Conservation (phyloP, 345 rosid species). For the Rhodamnia argentea region DNA sequence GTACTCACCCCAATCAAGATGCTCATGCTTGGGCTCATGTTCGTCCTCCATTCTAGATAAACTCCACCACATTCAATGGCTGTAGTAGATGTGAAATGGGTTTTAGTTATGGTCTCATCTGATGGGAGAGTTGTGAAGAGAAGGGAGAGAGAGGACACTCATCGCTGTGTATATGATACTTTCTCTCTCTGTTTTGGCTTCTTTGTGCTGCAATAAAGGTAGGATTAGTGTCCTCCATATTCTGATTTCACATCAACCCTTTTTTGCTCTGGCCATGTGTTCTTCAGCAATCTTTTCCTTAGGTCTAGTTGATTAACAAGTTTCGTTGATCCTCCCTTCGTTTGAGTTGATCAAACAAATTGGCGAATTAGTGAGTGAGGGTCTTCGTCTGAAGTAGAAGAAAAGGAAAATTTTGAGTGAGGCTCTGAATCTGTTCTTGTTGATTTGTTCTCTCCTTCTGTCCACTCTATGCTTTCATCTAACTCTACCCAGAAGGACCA, state of each 20-base stretch:
- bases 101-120: not conserved
- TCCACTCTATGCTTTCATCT: not conserved
- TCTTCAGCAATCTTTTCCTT: not conserved
- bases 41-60: not conserved
- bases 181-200: not conserved
- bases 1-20: not conserved
- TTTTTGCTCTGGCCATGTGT: not conserved
- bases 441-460: not conserved
- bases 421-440: not conserved
- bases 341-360: not conserved
- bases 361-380: not conserved
- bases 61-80: not conserved
- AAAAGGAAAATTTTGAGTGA: not conserved
- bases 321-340: not conserved
- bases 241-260: not conserved
- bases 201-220: not conserved
- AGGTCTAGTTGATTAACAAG: not conserved
- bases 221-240: not conserved
- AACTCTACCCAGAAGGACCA: not conserved
- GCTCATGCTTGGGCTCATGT: not conserved
- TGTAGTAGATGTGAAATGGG: not conserved
- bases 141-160: not conserved
- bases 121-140: not conserved
- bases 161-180: not conserved
- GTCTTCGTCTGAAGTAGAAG: not conserved